Evolutionary conservation across 495 filamentous ascomycete genomes (phyloP).

Genomic region (Cercophora sp.): DNA sequence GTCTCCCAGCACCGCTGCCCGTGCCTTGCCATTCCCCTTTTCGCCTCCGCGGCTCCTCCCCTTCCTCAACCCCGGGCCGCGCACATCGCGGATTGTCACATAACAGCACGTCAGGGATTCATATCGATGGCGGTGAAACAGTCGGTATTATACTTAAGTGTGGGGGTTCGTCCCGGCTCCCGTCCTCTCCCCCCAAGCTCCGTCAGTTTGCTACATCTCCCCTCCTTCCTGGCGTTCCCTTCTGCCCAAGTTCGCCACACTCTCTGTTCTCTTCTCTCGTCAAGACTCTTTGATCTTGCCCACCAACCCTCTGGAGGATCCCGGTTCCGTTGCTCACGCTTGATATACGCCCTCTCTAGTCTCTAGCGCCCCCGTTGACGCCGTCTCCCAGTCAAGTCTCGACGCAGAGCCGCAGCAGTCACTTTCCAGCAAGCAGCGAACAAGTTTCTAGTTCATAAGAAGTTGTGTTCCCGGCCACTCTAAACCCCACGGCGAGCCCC

Average conservation of each 20-base stretch:
- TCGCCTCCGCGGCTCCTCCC: constrained; percentile 10
- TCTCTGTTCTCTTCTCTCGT: not conserved
- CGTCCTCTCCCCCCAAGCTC: constrained; percentile 15
- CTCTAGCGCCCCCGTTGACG: too few species aligned
- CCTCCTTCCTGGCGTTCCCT: not conserved
- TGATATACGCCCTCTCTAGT: too few species aligned
- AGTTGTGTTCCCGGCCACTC: constrained; percentile 14
- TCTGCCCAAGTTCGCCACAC: constrained; percentile 5
- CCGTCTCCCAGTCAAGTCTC: not conserved
- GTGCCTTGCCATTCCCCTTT: constrained; percentile 18
- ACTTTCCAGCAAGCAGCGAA: constrained; percentile 1
- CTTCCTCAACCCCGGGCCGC: constrained; percentile 16
- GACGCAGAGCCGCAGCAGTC: constrained; percentile 16
- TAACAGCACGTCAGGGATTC: constrained; percentile 27
- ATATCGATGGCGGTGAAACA: constrained; percentile 26
- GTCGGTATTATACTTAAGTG: constrained; percentile 27
- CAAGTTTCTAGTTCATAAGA: constrained; percentile 7
- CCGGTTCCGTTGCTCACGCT: too few species aligned
- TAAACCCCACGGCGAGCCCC: constrained; percentile 25
- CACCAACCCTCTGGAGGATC: constrained; percentile 8
- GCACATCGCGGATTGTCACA: constrained; percentile 28
- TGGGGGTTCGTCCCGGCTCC: constrained; percentile 23
- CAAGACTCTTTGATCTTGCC: not conserved
- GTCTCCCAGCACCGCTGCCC: too few species aligned
- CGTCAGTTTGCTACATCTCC: constrained; percentile 17